Conservation (phyloP, 768 basidiomycete genomes). For the Auricularia sp. region DNA sequence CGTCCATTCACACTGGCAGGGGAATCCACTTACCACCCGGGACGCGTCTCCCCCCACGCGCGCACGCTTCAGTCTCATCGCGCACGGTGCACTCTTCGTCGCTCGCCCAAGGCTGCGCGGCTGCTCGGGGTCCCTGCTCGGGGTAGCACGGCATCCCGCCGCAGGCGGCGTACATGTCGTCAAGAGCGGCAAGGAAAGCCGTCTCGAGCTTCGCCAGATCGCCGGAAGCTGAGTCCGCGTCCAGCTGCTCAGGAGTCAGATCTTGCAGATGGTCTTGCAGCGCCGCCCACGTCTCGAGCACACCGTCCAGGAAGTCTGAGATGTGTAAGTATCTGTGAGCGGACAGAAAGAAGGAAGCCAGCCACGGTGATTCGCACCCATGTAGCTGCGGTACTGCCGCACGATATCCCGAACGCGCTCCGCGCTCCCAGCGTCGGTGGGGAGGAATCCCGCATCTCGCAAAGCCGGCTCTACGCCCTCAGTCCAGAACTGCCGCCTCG, state of each 20-base stretch:
- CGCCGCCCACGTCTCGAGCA: not conserved
- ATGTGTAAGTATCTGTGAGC: too few relatives aligned
- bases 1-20: too few relatives aligned
- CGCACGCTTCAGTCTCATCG: not conserved
- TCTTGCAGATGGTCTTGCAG: not conserved
- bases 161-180: not conserved
- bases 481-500: not conserved
- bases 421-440: not conserved
- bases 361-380: not conserved
- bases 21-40: too few relatives aligned
- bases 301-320: not conserved
- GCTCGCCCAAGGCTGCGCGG: not conserved
- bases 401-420: not conserved
- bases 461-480: not conserved
- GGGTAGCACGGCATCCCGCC: not conserved
- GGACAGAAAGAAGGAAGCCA: too few relatives aligned
- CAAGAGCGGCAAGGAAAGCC: not conserved
- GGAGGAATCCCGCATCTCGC: not conserved
- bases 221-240: not conserved
- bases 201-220: not conserved
- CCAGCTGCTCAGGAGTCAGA: not conserved
- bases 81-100: not conserved
- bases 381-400: not conserved
- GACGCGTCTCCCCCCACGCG: too few relatives aligned
- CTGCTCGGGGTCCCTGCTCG: not conserved